These are phyloP conservation scores for Hypoxylon trugodes DNA, from an alignment of 495 filamentous ascomycete genomes.

Conservation along the genomic window DNA sequence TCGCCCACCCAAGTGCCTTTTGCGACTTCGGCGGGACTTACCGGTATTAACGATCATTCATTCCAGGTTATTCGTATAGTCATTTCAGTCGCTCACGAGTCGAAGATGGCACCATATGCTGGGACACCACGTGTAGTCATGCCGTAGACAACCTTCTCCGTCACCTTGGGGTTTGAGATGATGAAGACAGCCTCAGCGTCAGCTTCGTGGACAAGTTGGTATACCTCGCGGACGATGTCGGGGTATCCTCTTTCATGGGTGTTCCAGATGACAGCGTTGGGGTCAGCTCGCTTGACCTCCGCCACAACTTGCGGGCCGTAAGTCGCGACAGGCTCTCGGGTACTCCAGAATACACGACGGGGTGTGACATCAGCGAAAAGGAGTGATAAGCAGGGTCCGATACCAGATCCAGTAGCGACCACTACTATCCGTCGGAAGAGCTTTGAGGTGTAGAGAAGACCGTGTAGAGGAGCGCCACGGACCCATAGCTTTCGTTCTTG, in stretches of 20 bases:
- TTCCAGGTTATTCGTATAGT: slow-evolving; percentile 1
- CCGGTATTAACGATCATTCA: slow-evolving; percentile 15
- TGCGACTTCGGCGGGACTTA: background rate
- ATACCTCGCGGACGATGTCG: slow-evolving; percentile 65
- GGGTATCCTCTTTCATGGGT: slow-evolving; percentile 55
- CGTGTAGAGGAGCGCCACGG: slow-evolving; percentile 64
- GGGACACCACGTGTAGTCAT: slow-evolving; percentile 74
- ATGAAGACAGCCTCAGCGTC: slow-evolving; percentile 73
- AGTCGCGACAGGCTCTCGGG: slow-evolving; percentile 52
- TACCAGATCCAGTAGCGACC: slow-evolving; percentile 85
- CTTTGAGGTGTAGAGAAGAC: slow-evolving; percentile 75
- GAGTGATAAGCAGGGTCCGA: slow-evolving; percentile 71
- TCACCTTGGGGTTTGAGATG: slow-evolving; percentile 78
- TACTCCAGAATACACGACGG: slow-evolving; percentile 61
- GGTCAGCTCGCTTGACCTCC: slow-evolving; percentile 54
- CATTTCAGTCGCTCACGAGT: slow-evolving; percentile 61
- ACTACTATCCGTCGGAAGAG: slow-evolving; percentile 75
- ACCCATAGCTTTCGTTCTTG: slow-evolving; percentile 64
- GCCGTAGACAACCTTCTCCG: slow-evolving; percentile 75
- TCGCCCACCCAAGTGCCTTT: background rate
- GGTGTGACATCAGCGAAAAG: slow-evolving; percentile 52
- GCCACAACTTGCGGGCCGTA: slow-evolving; percentile 56
- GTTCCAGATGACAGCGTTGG: slow-evolving; percentile 59
- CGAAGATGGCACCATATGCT: slow-evolving; percentile 83
- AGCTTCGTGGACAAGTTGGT: slow-evolving; percentile 47